Evolutionary conservation across 768 basidiomycete species (phyloP).

Genomic region (Arthromyces matolae): DNA sequence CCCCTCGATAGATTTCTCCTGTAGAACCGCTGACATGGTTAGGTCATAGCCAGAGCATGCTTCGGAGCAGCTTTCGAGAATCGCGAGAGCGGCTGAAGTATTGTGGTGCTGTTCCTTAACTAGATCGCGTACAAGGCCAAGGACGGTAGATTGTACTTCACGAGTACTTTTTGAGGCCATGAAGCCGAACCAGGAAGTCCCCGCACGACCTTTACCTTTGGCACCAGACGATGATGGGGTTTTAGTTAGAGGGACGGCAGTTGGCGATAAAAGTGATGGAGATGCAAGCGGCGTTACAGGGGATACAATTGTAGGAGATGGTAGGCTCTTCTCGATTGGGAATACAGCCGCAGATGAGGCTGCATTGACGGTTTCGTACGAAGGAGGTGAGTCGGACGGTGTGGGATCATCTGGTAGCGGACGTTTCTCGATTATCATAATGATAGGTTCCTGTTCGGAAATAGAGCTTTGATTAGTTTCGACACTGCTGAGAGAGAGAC

Average conservation of each 20-base stretch:
- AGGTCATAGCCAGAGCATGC: conserved; percentile 51
- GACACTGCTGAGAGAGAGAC: too few relatives aligned
- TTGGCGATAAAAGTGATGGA: conserved; percentile 6
- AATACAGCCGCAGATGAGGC: not conserved
- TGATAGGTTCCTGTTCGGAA: not conserved
- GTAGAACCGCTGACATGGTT: conserved; percentile 51
- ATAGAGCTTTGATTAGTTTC: not conserved
- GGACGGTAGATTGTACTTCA: conserved; percentile 51
- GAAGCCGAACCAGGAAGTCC: conserved; percentile 34
- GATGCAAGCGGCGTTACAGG: conserved; percentile 2
- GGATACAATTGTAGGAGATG: conserved; percentile 9
- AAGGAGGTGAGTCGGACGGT: conserved; percentile 37
- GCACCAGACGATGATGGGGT: conserved; percentile 14
- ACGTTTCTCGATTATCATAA: conserved; percentile 29
- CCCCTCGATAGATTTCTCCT: conserved; percentile 59
- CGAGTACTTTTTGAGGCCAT: conserved; percentile 32
- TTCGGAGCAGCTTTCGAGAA: conserved; percentile 61
- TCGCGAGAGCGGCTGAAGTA: conserved; percentile 31
- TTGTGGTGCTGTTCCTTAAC: conserved; percentile 36
- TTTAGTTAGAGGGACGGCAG: not conserved
- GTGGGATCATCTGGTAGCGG: conserved; percentile 36
- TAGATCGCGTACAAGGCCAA: conserved; percentile 53
- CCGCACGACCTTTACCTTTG: conserved; percentile 29
- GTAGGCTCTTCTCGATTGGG: conserved; percentile 9
- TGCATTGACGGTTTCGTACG: conserved; percentile 29